Base-by-base conservation (phyloP, 192 early-diverging fungal genomes). In the Rhizoclosmatium globosum region DNA sequence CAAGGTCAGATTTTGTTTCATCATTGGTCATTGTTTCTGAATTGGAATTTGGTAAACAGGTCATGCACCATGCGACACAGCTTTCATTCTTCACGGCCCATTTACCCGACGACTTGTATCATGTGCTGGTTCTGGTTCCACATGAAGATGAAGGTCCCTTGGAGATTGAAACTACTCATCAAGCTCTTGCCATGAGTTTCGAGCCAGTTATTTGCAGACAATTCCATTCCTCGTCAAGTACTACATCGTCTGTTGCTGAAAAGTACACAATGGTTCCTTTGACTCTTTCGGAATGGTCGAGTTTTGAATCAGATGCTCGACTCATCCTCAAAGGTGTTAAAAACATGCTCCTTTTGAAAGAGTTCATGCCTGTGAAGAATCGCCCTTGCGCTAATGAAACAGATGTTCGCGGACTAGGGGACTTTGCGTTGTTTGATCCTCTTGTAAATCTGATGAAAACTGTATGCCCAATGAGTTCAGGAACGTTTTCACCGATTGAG, bases 241-340 rank as follows among this genome's bases (percentile, higher is more conserved):
- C 61, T 17, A 68, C 67, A 15, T 42, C 67, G 17, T 68, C 67
- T 17, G 23, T 47, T 45, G 45, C 41, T 6, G 23, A 68, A 23
- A 47, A 68, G 15, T 68, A 46, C 41, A 17, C 67, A 19, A 46
- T 68, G 67, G 47, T 15, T 17, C 47, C 67, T 41, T 42, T 47
- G 4, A 46, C 43, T 68, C 67, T 68, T 41, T 68, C 67, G 47
- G 67, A 68, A 68, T 68, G 67, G 67, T 19, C 67, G 11, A 17
- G 6, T 1, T 68, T 68, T 23, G 67, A 68, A 44, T 19, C 67
- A 7, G 23, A 43, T 21, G 67, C 67, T 46, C 4, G 17, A 19
- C 13, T 21, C 13, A 46, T 68, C 13, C 41, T 47, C 9, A 44
- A 44, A 13, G 67, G 43, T 19, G 41, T 68, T 68, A 17, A 17